Conservation (phyloP, 2,329 filamentous ascomycete genomes). For the Aspergillus bombycis region DNA sequence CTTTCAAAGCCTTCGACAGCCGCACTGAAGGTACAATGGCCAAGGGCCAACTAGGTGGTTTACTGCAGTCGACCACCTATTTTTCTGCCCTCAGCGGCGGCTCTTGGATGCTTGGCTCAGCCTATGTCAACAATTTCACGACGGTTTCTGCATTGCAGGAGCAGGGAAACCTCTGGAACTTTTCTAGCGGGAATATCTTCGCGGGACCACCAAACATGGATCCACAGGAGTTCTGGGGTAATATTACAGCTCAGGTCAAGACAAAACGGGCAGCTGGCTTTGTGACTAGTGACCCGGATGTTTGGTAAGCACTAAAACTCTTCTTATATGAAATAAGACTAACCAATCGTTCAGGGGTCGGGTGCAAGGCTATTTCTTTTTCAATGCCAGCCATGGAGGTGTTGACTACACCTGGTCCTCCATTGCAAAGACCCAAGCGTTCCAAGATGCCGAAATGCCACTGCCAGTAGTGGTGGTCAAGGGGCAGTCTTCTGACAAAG, state of each 20-base stretch:
- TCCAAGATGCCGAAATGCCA: slow-evolving; percentile 64
- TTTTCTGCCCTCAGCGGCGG: slow-evolving; percentile 80
- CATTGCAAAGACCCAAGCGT: slow-evolving; percentile 63
- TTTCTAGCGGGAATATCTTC: slow-evolving; percentile 5
- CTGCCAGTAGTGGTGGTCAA: slow-evolving; percentile 73
- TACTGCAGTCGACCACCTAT: slow-evolving; percentile 82
- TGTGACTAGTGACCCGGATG: too few relatives aligned
- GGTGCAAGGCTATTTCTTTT: slow-evolving; percentile 13
- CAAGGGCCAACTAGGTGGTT: slow-evolving; percentile 72
- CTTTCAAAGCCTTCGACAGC: slow-evolving; percentile 75
- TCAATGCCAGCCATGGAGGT: slow-evolving; percentile 59
- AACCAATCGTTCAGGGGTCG: slow-evolving; percentile 45
- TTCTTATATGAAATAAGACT: too few relatives aligned
- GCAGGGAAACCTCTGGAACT: slow-evolving; percentile 32
- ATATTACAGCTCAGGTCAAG: slow-evolving; percentile 44
- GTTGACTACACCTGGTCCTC: slow-evolving; percentile 79
- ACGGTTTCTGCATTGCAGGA: slow-evolving; percentile 55
- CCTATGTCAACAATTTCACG: slow-evolving; percentile 79
- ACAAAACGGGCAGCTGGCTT: slow-evolving; percentile 67
- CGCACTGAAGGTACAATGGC: slow-evolving; percentile 66
- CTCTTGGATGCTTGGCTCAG: slow-evolving; percentile 79
- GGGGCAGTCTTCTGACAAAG: slow-evolving; percentile 65
- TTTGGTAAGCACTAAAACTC: too few relatives aligned
- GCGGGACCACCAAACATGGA: too few relatives aligned
- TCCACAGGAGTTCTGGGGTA: slow-evolving; percentile 31